Evolutionary conservation across 2,329 filamentous ascomycete genomes (phyloP).

Genomic region (Stromatinia cepivora): DNA sequence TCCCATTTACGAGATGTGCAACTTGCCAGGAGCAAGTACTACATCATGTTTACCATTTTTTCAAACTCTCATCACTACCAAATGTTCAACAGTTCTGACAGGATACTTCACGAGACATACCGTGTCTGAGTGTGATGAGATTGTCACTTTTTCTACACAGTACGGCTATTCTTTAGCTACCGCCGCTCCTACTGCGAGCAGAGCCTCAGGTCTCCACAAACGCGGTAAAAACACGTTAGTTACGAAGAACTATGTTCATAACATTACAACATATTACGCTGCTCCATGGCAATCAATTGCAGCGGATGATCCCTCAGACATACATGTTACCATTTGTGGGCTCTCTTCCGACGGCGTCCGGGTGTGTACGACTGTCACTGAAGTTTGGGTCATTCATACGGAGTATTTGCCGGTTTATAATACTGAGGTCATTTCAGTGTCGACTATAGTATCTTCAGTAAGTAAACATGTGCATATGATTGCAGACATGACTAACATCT

Average conservation of each 20-base stretch:
- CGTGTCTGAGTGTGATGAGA: constrained; percentile 34
- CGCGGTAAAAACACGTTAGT: neutral
- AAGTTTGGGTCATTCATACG: constrained; percentile 33
- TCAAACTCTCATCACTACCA: constrained; percentile 27
- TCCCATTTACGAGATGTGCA: constrained; percentile 32
- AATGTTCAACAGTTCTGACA: constrained; percentile 34
- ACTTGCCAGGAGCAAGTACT: constrained; percentile 26
- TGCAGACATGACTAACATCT: neutral
- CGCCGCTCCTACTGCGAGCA: constrained; percentile 15
- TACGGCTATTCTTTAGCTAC: constrained; percentile 31
- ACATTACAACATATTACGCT: constrained; percentile 33
- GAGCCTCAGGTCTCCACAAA: neutral
- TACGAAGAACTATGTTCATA: constrained; percentile 31
- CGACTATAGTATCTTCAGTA: constrained; percentile 31
- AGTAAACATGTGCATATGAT: neutral
- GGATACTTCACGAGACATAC: constrained; percentile 32
- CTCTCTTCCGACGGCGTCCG: constrained; percentile 14
- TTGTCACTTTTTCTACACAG: constrained; percentile 36
- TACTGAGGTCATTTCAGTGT: constrained; percentile 30
- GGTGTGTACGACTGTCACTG: constrained; percentile 28
- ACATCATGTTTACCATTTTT: constrained; percentile 30
- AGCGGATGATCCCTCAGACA: constrained; percentile 28
- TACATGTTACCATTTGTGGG: constrained; percentile 32
- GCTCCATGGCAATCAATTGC: constrained; percentile 37
- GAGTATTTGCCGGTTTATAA: constrained; percentile 28